Conservation (phyloP, 495 filamentous ascomycete genomes). For the Rhypophila decipiens region DNA sequence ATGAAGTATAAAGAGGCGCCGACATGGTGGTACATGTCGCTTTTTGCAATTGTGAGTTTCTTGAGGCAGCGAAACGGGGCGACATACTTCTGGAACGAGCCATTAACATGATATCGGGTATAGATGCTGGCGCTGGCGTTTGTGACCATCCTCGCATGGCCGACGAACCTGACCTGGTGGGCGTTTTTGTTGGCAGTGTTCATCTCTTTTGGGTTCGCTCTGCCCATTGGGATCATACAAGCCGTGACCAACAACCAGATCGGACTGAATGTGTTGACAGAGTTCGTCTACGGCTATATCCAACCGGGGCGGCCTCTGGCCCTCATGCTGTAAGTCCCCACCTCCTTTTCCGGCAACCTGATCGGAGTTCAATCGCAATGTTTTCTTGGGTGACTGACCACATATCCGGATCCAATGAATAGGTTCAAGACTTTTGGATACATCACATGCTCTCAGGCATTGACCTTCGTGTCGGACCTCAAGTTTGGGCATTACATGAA, state of each 20-base stretch:
- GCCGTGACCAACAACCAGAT: conserved; percentile 64
- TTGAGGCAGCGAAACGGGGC: too few relatives aligned
- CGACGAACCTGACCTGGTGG: conserved; percentile 62
- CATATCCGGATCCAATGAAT: background rate
- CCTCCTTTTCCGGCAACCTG: background rate
- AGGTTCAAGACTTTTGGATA: conserved; percentile 71
- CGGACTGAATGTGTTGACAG: conserved; percentile 62
- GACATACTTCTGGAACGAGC: too few relatives aligned
- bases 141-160: conserved; percentile 56
- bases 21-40: conserved; percentile 48
- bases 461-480: conserved; percentile 49
- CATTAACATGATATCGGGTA: too few relatives aligned
- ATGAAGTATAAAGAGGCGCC: conserved; percentile 53
- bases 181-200: conserved; percentile 59
- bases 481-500: conserved; percentile 69
- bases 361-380: background rate
- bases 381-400: background rate
- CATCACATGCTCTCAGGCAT: conserved; percentile 56
- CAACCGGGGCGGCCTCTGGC: conserved; percentile 60
- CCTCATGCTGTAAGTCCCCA: conserved; percentile 53
- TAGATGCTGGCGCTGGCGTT: conserved; percentile 57
- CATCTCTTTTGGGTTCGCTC: conserved; percentile 47
- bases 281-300: conserved; percentile 67
- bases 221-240: conserved; percentile 55
- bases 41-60: conserved; percentile 37